A percentile compares a stretch with the other conserved stretches of the same genome.
phyloP scores from a whole-genome alignment of 192 early-diverging fungal species.

The Backusella parvicylindrica region DNA sequence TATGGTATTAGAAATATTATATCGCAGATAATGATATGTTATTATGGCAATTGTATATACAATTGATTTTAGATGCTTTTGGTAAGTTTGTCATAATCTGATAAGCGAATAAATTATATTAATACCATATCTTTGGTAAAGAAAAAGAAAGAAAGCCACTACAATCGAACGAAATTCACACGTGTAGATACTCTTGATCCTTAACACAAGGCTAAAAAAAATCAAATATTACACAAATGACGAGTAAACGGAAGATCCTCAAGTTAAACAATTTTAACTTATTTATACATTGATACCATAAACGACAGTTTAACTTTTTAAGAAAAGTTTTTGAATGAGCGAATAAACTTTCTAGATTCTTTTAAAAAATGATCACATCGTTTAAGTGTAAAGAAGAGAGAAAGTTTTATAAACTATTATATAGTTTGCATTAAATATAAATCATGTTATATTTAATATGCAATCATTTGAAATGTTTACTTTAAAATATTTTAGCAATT shows the following conservation, averaged over 20 bases:
- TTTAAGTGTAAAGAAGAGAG: not conserved
- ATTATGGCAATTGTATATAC: not conserved
- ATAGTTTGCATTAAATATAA: too few species aligned
- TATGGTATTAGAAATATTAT: not conserved
- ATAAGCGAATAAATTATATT: not conserved
- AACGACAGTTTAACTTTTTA: not conserved
- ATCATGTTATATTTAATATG: too few species aligned
- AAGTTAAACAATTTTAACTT: not conserved
- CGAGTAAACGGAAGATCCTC: not conserved
- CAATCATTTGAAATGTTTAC: too few species aligned
- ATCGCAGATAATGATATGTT: not conserved
- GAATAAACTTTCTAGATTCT: not conserved
- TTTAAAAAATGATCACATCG: not conserved
- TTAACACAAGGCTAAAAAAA: not conserved
- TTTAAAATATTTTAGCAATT: too few species aligned
- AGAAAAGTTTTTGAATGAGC: not conserved
- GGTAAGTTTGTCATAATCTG: not conserved
- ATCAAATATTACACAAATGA: not conserved
- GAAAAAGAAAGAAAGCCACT: not conserved
- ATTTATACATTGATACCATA: not conserved
- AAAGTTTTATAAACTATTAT: not conserved
- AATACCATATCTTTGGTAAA: not conserved
- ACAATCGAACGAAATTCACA: not conserved
- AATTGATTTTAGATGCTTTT: not conserved
- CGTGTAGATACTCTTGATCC: not conserved